These are phyloP conservation scores for Aspergillus quadricinctus DNA, from an alignment of 2,329 filamentous ascomycete species.

Conservation along the genomic window DNA sequence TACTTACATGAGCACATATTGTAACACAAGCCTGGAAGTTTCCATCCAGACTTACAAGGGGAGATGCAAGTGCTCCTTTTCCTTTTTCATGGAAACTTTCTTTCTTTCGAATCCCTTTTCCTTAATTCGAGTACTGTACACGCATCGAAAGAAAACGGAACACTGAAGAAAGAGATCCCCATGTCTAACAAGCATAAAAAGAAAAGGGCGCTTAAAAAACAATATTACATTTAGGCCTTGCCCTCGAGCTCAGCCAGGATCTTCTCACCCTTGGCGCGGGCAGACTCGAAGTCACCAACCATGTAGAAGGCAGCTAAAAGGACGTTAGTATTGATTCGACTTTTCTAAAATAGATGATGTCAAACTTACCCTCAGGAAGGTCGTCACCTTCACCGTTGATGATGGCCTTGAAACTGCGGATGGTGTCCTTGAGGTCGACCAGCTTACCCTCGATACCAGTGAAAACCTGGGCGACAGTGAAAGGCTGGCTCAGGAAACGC, in stretches of 20 bases:
- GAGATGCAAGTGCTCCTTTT: conserved; percentile 15
- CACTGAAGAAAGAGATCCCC: conserved; percentile 31
- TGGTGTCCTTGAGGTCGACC: conserved; percentile 98
- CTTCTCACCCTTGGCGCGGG: conserved; percentile 97
- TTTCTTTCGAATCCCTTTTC: conserved; percentile 27
- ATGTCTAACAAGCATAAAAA: conserved; percentile 25
- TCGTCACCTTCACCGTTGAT: conserved; percentile 91
- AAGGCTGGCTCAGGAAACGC: conserved; percentile 99
- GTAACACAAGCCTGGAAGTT: conserved; percentile 31
- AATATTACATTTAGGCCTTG: conserved; percentile 46
- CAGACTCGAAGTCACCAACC: conserved; percentile 93
- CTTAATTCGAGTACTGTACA: conserved; percentile 41
- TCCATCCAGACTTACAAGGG: conserved; percentile 25
- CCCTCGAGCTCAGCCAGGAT: conserved; percentile 90
- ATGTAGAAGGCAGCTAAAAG: conserved; percentile 75
- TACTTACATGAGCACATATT: conserved; percentile 40
- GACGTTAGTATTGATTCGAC: conserved; percentile 20
- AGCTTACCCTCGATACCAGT: conserved; percentile 89
- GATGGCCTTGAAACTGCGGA: conserved; percentile 95
- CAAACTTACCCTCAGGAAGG: conserved; percentile 75
- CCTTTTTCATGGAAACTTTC: conserved; percentile 8
- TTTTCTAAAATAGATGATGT: neutral
- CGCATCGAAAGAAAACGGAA: conserved; percentile 35
- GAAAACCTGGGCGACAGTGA: conserved; percentile 75
- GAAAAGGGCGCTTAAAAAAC: conserved; percentile 36